Base-by-base conservation (phyloP, 225 moss, liverwort and hornwort genomes). In the Sphagnum tenellum region DNA sequence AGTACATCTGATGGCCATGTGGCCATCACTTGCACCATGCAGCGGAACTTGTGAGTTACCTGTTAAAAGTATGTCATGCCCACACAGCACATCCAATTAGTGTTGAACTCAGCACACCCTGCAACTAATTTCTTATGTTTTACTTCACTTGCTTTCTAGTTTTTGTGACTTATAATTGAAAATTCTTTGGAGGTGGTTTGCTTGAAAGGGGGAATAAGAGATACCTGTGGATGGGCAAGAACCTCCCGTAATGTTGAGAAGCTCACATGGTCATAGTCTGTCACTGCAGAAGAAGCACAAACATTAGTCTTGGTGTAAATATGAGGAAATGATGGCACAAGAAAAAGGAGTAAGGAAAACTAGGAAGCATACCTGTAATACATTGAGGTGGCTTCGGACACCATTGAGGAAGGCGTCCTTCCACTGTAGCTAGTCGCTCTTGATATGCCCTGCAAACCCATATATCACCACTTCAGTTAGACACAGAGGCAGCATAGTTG, bases 21-120 rank as follows among this genome's bases (percentile, higher is more conserved):
- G 66, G 89, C 83, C 55, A 79, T 73, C 14, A 98, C 86, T 76
- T 89, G 83, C 64, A 98, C 93, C 67, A 98, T 77, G 64, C 90
- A 93, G 46, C 93, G 87, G 75, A 98, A 98, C 70, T 90, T 93
- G 74, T 79, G 59, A 50, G 84, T 90, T 66, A 86, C 86, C 96
- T 90, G 67, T 12, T 29, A 63, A 48, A 55, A 57, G 50, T 11
- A 50, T 9, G 68, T 8, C 59, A 67, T 55, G 44, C 12, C 3
- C 53, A 66, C 44, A 52, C 9, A 55, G 48, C 29, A 29, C 29
- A 29, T 29, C 29, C 29, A 29, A 0, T 29, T 29, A 29, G 29
- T 29, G 29, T 52, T 52, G 52, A 52, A 52, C 9, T 9, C 52
- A 52, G 52, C 52, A 52, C 9, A 52, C 52, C 52, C 6, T 6